Conservation (phyloP, 257 asterid genomes). For the Cordia subcordata region DNA sequence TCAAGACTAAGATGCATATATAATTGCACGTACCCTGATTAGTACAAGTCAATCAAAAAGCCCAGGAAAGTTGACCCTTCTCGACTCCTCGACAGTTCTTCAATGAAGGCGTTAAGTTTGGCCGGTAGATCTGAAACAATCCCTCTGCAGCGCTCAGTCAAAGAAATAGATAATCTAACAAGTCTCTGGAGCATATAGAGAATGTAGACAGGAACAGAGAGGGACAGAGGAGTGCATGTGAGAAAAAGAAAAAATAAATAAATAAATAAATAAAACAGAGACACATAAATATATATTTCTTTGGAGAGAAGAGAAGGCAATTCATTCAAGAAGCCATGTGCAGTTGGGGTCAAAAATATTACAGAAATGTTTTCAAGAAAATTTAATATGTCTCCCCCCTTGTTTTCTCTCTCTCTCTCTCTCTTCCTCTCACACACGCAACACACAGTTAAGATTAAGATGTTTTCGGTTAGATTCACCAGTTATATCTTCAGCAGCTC, state of each 20-base stretch:
- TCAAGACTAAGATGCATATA: background rate
- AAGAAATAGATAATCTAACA: conserved; percentile 30
- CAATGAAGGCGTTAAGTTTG: conserved; percentile 3
- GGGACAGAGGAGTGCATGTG: conserved; percentile 53
- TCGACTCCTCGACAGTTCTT: background rate
- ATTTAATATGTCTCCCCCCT: conserved; percentile 4
- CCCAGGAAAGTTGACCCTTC: background rate
- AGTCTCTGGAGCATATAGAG: conserved; percentile 37
- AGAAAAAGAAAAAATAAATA: conserved; percentile 19
- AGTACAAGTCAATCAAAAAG: background rate
- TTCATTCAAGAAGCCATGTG: conserved; percentile 38
- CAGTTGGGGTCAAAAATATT: conserved; percentile 28
- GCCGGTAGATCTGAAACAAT: conserved; percentile 53
- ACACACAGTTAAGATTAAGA: too few relatives aligned
- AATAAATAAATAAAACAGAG: conserved; percentile 2
- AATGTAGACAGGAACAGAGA: conserved; percentile 39
- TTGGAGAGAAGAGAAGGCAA: conserved; percentile 6
- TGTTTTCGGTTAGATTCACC: conserved; percentile 21
- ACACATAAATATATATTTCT: too few relatives aligned
- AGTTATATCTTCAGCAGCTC: conserved; percentile 3
- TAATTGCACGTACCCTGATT: background rate
- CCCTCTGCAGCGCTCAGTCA: conserved; percentile 32
- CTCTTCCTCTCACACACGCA: too few relatives aligned
- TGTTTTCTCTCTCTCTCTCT: conserved; percentile 3
- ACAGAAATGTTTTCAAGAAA: too few relatives aligned